Conservation (phyloP, 1,139 yeast species). For the Yamadazyma dendronema region DNA sequence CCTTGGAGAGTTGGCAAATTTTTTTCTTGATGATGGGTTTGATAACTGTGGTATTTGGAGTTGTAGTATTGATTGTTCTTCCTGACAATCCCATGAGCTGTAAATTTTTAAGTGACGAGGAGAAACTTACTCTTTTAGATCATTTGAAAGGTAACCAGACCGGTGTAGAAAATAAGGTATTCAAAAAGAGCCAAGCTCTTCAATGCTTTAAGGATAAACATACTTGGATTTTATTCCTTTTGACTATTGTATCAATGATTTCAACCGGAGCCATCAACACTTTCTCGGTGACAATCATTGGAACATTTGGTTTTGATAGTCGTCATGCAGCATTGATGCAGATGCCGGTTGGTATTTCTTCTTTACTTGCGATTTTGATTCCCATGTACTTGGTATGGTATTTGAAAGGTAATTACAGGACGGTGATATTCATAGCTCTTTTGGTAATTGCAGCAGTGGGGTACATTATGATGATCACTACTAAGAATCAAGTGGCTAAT, state of each 20-base stretch:
- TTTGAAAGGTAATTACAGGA: slow-evolving; percentile 20
- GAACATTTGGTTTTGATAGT: slow-evolving; percentile 33
- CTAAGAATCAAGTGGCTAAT: slow-evolving; percentile 29
- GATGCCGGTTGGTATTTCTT: slow-evolving; percentile 39
- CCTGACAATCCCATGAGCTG: slow-evolving; percentile 34
- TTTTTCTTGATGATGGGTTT: slow-evolving; percentile 38
- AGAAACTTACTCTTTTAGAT: slow-evolving; percentile 28
- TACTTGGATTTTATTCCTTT: slow-evolving; percentile 36
- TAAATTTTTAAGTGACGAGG: slow-evolving; percentile 26
- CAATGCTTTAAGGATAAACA: slow-evolving; percentile 33
- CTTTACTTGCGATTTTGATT: slow-evolving; percentile 30
- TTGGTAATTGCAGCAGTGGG: slow-evolving; percentile 36
- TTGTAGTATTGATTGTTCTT: slow-evolving; percentile 24
- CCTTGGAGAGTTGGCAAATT: slow-evolving; percentile 38
- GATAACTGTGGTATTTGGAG: slow-evolving; percentile 32
- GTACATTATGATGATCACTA: slow-evolving; percentile 31
- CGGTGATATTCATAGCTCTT: slow-evolving; percentile 29
- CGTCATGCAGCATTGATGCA: slow-evolving; percentile 38
- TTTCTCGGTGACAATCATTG: slow-evolving; percentile 39
- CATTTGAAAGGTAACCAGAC: slow-evolving; percentile 31
- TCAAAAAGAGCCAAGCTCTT: slow-evolving; percentile 22
- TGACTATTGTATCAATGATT: slow-evolving; percentile 36
- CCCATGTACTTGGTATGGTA: slow-evolving; percentile 31
- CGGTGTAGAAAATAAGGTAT: slow-evolving; percentile 18
- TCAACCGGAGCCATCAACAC: slow-evolving; percentile 43